Conservation (phyloP, 2,329 filamentous ascomycete species). For the Pseudogymnoascus pannorum region DNA sequence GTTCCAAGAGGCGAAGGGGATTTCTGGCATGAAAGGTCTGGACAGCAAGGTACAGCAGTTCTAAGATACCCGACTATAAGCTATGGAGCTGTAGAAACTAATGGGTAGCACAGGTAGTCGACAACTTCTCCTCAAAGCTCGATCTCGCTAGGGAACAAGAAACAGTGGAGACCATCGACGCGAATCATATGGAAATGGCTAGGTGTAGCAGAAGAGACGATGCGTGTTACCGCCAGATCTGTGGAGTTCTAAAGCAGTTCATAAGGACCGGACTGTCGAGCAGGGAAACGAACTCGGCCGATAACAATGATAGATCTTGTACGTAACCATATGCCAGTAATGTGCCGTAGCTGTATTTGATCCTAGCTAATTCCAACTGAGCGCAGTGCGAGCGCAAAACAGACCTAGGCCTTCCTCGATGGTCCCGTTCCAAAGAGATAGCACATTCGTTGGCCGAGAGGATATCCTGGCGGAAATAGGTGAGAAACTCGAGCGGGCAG, state of each 20-base stretch:
- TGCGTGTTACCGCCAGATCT: constrained; percentile 24
- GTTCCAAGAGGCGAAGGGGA: not conserved
- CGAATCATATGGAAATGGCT: constrained; percentile 35
- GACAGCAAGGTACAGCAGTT: constrained; percentile 27
- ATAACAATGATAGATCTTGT: not conserved
- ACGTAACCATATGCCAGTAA: not conserved
- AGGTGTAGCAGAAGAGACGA: constrained; percentile 27
- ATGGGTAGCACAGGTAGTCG: constrained; percentile 30
- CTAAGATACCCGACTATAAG: not conserved
- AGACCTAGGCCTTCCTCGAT: constrained; percentile 9
- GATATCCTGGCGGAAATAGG: constrained; percentile 9
- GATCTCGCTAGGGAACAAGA: constrained; percentile 29
- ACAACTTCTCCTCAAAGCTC: constrained; percentile 35
- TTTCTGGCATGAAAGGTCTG: constrained; percentile 25
- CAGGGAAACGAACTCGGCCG: not conserved
- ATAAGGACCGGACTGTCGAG: not conserved
- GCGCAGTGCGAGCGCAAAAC: not conserved
- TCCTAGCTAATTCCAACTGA: not conserved
- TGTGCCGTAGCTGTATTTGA: not conserved
- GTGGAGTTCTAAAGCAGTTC: constrained; percentile 11
- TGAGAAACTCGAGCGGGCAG: constrained; percentile 5
- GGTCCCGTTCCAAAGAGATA: constrained; percentile 15
- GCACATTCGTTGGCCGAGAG: constrained; percentile 15
- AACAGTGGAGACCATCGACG: constrained; percentile 34
- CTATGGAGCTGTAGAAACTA: not conserved